phyloP scores from a whole-genome alignment of 2,329 filamentous ascomycete species.

The Tolypocladium capitatum region DNA sequence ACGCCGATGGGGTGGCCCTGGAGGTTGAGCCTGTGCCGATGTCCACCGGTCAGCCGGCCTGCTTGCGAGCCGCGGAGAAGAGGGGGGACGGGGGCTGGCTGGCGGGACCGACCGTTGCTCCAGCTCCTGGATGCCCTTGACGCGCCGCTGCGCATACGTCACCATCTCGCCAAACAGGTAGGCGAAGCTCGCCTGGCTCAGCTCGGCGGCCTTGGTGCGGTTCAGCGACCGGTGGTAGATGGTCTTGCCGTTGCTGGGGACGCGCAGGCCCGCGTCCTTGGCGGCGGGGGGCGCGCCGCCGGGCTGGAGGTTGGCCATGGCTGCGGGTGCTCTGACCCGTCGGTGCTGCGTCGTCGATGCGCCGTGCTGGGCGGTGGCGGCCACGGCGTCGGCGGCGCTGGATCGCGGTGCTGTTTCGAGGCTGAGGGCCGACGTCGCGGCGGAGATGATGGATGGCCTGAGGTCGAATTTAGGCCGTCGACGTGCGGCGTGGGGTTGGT shows the following conservation, averaged over 20 bases:
- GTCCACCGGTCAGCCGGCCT: not conserved
- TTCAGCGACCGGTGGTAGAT: conserved; percentile 96
- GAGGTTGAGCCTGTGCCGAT: conserved; percentile 56
- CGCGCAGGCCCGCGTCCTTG: conserved; percentile 57
- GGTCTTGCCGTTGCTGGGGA: conserved; percentile 87
- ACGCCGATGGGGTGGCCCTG: conserved; percentile 91
- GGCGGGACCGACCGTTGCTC: conserved; percentile 58
- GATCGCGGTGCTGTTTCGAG: not conserved
- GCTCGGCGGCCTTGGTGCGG: conserved; percentile 73
- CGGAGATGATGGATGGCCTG: too few species aligned
- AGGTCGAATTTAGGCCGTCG: not conserved
- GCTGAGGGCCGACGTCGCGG: too few species aligned
- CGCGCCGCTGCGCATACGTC: conserved; percentile 77
- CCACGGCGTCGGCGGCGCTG: not conserved
- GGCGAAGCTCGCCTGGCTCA: conserved; percentile 87
- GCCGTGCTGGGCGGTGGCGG: not conserved
- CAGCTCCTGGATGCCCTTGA: conserved; percentile 85
- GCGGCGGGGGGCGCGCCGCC: conserved; percentile 22
- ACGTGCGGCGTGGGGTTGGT: not conserved
- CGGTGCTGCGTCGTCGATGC: not conserved
- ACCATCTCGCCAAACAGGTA: conserved; percentile 97
- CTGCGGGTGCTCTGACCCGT: not conserved
- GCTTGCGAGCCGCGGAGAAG: not conserved
- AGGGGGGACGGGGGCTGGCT: not conserved
- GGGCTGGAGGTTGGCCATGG: conserved; percentile 39